Evolutionary conservation across 2,329 filamentous ascomycete species (phyloP), one percentile per base, ranked within the genome.

Genomic region (Colletotrichum sp.): DNA sequence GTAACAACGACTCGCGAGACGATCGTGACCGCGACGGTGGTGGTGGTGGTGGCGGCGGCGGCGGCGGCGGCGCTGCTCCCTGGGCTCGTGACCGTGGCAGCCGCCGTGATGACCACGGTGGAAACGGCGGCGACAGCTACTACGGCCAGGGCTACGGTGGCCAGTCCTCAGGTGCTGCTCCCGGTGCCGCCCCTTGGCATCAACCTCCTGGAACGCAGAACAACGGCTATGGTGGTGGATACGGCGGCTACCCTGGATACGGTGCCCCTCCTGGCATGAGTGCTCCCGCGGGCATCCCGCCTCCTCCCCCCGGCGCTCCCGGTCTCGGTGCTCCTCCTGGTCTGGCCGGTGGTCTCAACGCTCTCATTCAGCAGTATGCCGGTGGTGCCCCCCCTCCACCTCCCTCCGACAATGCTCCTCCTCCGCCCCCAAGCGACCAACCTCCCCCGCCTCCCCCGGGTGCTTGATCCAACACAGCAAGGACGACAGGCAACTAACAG

Each of bases 321-420:
- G 85, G 85, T 69, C 86, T 92, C 61, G 86, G 87, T 76, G 89
- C 88, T 74, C 89, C 90, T 62, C 89, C 91, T 80, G 89, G 87
- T 77, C 86, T 91, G 29, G 84, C 85, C 59, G 89, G 90, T 76
- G 91, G 91, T 55, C 87, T 93, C 77, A 92, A 90, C 81, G 90
- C 92, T 63, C 87, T 95, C 75, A 93, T 94, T 80, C 92, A 94
- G 83, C 92, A 93, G 80, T 95, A 92, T 77, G 88, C 90, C 52
- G 86, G 86, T 78, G 87, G 88, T 64, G 85, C 84, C 36, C 87
- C 83, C 55, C 87, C 86, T 49, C 88, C 89, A 72, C 90, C 91
- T 87, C 89, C 90, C 36, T 89, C 89, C 72, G 89, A 88, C 71
- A 88, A 88, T 78, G 92, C 92, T 78, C 90, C 92, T 73, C 92